A percentile compares a stretch with the other conserved stretches of the same genome.
Conservation (phyloP, 208 protist species). For the Vickermania spadyakhi region DNA sequence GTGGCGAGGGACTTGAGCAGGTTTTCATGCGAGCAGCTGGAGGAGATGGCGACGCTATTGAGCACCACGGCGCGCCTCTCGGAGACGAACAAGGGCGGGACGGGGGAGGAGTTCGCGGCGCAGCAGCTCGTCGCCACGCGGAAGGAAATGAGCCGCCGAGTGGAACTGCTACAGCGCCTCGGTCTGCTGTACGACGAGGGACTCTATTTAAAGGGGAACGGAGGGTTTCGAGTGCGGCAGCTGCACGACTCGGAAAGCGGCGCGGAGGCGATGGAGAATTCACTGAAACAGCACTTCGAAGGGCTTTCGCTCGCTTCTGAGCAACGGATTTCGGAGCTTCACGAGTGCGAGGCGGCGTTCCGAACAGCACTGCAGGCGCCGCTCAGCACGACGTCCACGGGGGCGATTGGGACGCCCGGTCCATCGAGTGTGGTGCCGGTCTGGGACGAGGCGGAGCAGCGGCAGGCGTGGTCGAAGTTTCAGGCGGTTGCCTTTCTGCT, state of each 20-base stretch:
- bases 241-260: too few relatives aligned
- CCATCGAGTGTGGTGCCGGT: too few relatives aligned
- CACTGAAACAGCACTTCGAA: too few relatives aligned
- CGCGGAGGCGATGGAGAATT: too few relatives aligned
- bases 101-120: not conserved
- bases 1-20: constrained; percentile 50
- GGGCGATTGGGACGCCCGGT: too few relatives aligned
- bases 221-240: constrained; percentile 15
- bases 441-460: not conserved
- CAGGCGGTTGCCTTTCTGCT: constrained; percentile 10
- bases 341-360: not conserved
- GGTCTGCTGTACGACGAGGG: constrained; percentile 80
- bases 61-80: not conserved
- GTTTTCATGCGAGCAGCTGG: constrained; percentile 18
- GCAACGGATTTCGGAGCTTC: too few relatives aligned
- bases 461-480: not conserved
- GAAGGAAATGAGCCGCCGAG: constrained; percentile 23
- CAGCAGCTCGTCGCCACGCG: not conserved
- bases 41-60: not conserved
- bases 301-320: too few relatives aligned
- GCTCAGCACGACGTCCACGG: too few relatives aligned
- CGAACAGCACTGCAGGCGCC: not conserved
- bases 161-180: constrained; percentile 61
- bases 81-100: not conserved
- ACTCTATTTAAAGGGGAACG: constrained; percentile 33